phyloP scores from a whole-genome alignment of 805 yeast genomes.

The Saccharomycopsis fermentans region DNA sequence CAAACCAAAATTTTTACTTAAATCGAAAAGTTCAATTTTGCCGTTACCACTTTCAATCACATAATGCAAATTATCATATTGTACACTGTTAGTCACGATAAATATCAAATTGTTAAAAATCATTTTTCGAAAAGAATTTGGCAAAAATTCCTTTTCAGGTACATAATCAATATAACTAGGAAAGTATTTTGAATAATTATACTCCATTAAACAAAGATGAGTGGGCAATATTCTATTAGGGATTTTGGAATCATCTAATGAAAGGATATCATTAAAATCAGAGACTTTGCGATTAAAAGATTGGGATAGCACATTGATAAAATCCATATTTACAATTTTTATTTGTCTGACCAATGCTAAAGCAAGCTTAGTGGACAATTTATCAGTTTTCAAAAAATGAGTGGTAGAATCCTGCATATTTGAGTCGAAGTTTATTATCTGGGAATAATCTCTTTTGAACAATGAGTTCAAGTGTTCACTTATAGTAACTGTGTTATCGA shows the following conservation, averaged over 20 bases:
- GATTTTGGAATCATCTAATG: neutral
- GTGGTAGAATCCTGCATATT: constrained; percentile 3
- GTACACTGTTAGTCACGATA: constrained; percentile 2
- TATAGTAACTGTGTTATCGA: neutral
- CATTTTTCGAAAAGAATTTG: neutral
- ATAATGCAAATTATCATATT: constrained; percentile 2
- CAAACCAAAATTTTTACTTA: neutral
- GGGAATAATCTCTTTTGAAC: neutral
- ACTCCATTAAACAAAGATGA: neutral
- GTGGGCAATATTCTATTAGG: constrained; percentile 4
- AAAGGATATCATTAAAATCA: neutral
- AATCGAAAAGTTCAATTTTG: neutral
- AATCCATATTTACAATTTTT: constrained; percentile 1
- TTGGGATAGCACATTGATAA: neutral
- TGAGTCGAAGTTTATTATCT: neutral
- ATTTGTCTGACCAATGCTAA: constrained; percentile 8
- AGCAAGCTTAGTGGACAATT: constrained; percentile 6
- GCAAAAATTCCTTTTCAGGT: neutral
- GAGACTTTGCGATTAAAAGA: neutral
- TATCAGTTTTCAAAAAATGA: constrained; percentile 7
- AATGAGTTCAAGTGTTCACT: neutral
- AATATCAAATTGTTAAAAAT: constrained; percentile 3
- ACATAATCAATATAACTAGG: constrained; percentile 6
- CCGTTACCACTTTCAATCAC: constrained; percentile 9
- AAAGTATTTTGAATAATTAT: constrained; percentile 1